Conservation (phyloP, 2,329 filamentous ascomycete species). For the Pestalotiopsis sp. region DNA sequence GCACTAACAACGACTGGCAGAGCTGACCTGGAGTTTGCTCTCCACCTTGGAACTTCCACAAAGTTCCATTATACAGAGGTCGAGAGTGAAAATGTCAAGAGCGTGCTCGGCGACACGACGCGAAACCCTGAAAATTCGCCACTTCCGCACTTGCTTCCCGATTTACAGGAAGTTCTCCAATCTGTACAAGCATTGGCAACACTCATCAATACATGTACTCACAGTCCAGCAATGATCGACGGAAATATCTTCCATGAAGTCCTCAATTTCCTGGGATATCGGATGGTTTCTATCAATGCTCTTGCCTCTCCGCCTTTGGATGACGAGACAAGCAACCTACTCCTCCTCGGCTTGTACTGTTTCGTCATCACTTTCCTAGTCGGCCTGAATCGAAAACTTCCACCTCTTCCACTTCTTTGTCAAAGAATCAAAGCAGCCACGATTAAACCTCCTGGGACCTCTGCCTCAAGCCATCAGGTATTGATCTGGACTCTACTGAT, state of each 20-base stretch:
- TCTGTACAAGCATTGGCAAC: conserved; percentile 19
- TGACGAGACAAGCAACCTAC: conserved; percentile 14
- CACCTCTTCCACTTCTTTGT: conserved; percentile 16
- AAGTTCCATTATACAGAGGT: conserved; percentile 12
- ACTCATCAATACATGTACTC: conserved; percentile 19
- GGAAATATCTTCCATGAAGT: conserved; percentile 26
- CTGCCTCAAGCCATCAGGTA: conserved; percentile 13
- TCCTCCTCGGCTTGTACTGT: conserved; percentile 27
- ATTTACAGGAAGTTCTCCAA: conserved; percentile 10
- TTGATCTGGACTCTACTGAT: conserved; percentile 24
- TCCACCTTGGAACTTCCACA: conserved; percentile 22
- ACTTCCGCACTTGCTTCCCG: background rate
- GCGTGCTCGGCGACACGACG: background rate
- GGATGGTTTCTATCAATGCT: conserved; percentile 23
- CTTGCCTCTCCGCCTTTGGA: background rate
- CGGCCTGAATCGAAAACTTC: conserved; percentile 13
- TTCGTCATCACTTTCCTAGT: conserved; percentile 26
- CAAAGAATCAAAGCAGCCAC: conserved; percentile 6
- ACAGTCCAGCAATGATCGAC: conserved; percentile 16
- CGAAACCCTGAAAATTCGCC: background rate
- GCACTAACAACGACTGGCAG: background rate
- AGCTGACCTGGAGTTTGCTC: conserved; percentile 26
- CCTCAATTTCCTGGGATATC: conserved; percentile 26
- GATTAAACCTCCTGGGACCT: background rate
- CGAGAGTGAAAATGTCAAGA: conserved; percentile 10